These are phyloP conservation scores for Chytriomyces confervae DNA, from an alignment of 192 early-diverging fungal genomes.

Conservation along the genomic window DNA sequence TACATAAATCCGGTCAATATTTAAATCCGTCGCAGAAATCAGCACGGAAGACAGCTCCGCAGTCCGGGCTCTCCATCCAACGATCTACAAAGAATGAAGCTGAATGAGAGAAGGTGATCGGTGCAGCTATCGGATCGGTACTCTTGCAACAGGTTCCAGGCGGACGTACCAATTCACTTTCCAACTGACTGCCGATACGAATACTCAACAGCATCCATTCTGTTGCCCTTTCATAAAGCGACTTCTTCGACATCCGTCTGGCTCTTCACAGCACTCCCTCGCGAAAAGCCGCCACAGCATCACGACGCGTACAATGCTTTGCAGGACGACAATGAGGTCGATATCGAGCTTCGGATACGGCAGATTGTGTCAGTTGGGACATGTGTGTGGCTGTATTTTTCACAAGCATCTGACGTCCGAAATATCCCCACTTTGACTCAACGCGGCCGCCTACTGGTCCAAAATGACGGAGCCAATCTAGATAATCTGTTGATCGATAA, in stretches of 20 bases:
- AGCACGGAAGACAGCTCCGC: too few relatives aligned
- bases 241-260: slow-evolving; percentile 93
- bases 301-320: slow-evolving; percentile 91
- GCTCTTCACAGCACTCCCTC: slow-evolving; percentile 89
- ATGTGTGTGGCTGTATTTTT: not conserved
- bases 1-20: too few relatives aligned
- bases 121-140: slow-evolving; percentile 27
- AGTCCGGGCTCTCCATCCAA: too few relatives aligned
- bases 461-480: slow-evolving; percentile 78
- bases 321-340: slow-evolving; percentile 78
- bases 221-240: slow-evolving; percentile 73
- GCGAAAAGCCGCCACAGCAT: slow-evolving; percentile 77
- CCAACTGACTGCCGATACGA: too few relatives aligned
- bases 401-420: not conserved
- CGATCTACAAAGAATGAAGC: too few relatives aligned
- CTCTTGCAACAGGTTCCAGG: slow-evolving; percentile 23
- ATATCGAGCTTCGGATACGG: slow-evolving; percentile 91
- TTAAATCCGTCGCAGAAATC: too few relatives aligned
- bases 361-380: slow-evolving; percentile 75
- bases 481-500: slow-evolving; percentile 83
- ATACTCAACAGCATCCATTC: slow-evolving; percentile 64
- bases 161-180: too few relatives aligned
- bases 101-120: too few relatives aligned
- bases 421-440: not conserved
- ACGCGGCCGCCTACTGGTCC: slow-evolving; percentile 83